Base-by-base conservation (phyloP, 2,329 filamentous ascomycete genomes). In the Claviceps purpurea region DNA sequence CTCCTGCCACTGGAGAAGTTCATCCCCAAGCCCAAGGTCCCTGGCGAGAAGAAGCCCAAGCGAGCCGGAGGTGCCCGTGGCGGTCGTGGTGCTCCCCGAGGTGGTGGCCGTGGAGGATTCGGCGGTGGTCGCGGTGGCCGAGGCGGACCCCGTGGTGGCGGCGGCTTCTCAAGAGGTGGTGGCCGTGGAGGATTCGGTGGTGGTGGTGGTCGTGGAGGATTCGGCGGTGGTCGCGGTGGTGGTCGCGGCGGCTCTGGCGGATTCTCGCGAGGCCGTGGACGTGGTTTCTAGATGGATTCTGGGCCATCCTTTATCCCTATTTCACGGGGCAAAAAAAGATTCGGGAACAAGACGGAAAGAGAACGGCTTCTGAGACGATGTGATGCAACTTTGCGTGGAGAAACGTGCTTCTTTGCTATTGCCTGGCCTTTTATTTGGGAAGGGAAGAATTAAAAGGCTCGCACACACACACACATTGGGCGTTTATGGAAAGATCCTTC, bases 1-100 rank as follows among this genome's bases (percentile, higher is more conserved):
- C 81, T 96, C 50, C 77, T 98, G 56, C 91, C 93, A 45, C 75
- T 97, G 62, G 93, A 98, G 71, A 89, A 86, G 77, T 98, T 98
- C 78, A 76, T 97, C 54, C 93, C 93, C 58, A 95, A 90, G 77
- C 91, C 91, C 52, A 96, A 96, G 76, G 74, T 76, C 50, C 72
- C 73, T 38, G 85, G 85, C 64, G 80, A 83, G 71, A 70, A 73
- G 57, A 77, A 77, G 71, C 68, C 73, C 57, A 77, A 75, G 65
- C 84, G 82, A 59, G 85, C 84, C 57, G 74, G 75, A 51, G 75
- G 69, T 22, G 72, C 66, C n/a, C 58, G 63, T 0, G 64, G 68
- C 47, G 50, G 53, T 18, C 53, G 53, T 30, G 52, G 52, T 26
- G 52, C 24, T 14, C 50, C 50, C 14, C 63, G 63, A 14, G 56